Evolutionary conservation across 2,329 filamentous ascomycete species (phyloP).

Genomic region (Verticillium nonalfalfae): DNA sequence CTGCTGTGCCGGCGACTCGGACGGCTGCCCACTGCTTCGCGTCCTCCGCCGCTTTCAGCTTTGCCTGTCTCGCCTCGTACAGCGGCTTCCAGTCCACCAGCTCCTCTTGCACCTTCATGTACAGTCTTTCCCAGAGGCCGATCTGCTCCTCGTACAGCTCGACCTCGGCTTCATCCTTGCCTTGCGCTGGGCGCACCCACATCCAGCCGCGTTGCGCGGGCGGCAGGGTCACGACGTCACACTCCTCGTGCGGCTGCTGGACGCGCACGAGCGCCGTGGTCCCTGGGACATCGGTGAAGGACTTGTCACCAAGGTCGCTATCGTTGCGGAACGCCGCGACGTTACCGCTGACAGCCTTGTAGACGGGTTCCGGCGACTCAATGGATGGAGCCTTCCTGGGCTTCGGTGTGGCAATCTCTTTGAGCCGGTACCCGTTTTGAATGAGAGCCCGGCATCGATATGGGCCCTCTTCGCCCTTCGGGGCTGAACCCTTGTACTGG

Average conservation of each 20-base stretch:
- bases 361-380: neutral
- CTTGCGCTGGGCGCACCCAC: slow-evolving; percentile 2
- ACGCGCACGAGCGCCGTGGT: neutral
- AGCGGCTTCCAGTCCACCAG: slow-evolving; percentile 3
- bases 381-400: neutral
- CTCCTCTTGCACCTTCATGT: slow-evolving; percentile 11
- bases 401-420: neutral
- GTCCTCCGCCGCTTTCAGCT: neutral
- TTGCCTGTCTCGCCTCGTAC: neutral
- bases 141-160: slow-evolving; percentile 11
- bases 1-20: neutral
- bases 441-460: slow-evolving; percentile 13
- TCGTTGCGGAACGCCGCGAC: neutral
- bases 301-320: neutral
- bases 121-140: slow-evolving; percentile 15
- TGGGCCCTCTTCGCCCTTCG: slow-evolving; percentile 16
- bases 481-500: slow-evolving; percentile 18
- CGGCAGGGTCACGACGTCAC: slow-evolving; percentile 8
- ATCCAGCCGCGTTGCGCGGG: slow-evolving; percentile 6
- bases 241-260: slow-evolving; percentile 9
- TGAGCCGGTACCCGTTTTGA: slow-evolving; percentile 11
- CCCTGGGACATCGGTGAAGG: neutral
- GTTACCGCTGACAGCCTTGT: neutral
- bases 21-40: neutral
- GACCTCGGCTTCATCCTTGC: neutral